Conservation (phyloP, 2,329 filamentous ascomycete species). For the Elsinoe batatas region DNA sequence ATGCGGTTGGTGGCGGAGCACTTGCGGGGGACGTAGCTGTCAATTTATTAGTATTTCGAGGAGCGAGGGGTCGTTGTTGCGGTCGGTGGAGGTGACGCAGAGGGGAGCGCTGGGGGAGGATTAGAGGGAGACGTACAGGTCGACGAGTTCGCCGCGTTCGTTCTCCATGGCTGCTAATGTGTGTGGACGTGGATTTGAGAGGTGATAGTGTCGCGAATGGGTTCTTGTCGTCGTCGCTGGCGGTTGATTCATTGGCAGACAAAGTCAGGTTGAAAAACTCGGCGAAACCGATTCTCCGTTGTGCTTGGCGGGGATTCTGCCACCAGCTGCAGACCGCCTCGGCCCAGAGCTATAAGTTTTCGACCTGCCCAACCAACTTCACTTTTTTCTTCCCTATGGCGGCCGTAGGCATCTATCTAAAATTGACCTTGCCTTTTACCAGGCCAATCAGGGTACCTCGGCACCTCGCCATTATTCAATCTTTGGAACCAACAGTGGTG, state of each 20-base stretch:
- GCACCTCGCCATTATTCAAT: constrained; percentile 12
- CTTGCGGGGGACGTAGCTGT: constrained; percentile 95
- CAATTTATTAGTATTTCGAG: constrained; percentile 23
- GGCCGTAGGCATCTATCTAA: constrained; percentile 11
- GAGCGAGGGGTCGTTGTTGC: neutral
- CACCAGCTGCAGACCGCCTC: neutral
- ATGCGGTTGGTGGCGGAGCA: constrained; percentile 99
- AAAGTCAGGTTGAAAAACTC: neutral
- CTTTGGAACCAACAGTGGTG: constrained; percentile 10
- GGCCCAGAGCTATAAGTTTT: neutral
- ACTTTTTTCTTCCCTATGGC: constrained; percentile 1
- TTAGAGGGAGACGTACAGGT: constrained; percentile 62
- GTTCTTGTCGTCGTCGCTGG: neutral
- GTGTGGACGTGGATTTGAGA: constrained; percentile 25
- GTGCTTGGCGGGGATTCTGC: neutral
- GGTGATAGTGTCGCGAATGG: neutral
- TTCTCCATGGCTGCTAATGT: constrained; percentile 76
- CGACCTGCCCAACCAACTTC: neutral
- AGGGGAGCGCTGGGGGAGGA: neutral
- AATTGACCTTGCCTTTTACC: constrained; percentile 16
- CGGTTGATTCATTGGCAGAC: neutral
- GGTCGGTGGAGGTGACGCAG: constrained; percentile 12
- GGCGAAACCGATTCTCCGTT: neutral
- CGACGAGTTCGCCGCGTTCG: constrained; percentile 99
- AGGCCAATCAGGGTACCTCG: constrained; percentile 14